Conservation (phyloP, 208 protist species). For the Novymonas esmeraldas region DNA sequence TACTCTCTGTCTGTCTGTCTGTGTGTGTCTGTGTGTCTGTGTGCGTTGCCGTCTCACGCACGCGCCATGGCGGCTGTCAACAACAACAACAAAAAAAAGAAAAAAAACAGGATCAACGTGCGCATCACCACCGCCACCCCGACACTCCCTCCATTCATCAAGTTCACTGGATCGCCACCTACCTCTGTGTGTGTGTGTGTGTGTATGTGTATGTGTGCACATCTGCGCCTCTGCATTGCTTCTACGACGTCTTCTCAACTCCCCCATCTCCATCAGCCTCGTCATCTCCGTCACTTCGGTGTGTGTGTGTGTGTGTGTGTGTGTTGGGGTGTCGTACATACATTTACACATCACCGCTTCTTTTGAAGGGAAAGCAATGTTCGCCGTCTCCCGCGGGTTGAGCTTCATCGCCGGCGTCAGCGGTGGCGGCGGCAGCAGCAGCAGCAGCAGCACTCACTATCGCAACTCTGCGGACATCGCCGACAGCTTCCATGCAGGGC, state of each 20-base stretch:
- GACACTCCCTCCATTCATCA: too few relatives aligned
- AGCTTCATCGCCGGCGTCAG: slow-evolving; percentile 13
- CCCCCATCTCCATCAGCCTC: too few relatives aligned
- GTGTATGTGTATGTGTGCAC: slow-evolving; percentile 3
- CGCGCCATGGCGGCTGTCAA: too few relatives aligned
- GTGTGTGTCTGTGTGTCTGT: background rate
- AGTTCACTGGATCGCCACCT: too few relatives aligned
- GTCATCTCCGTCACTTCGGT: too few relatives aligned
- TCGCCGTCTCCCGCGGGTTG: slow-evolving; percentile 18
- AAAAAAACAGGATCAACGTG: too few relatives aligned
- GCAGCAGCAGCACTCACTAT: slow-evolving; percentile 29
- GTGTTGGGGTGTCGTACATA: background rate
- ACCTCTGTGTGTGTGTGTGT: background rate
- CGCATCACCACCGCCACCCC: background rate
- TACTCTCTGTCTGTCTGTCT: background rate
- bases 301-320: slow-evolving; percentile 5
- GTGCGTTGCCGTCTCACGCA: background rate
- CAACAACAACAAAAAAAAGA: too few relatives aligned
- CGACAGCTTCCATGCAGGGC: slow-evolving; percentile 60
- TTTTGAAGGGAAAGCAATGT: slow-evolving; percentile 3
- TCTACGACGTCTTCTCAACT: too few relatives aligned
- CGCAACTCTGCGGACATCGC: slow-evolving; percentile 39
- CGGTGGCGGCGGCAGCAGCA: slow-evolving; percentile 11
- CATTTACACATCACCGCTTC: background rate
- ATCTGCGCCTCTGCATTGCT: too few relatives aligned